A percentile compares a stretch with the other conserved stretches of the same genome.
Conservation (phyloP, 495 filamentous ascomycete genomes). For the Neurospora africana region DNA sequence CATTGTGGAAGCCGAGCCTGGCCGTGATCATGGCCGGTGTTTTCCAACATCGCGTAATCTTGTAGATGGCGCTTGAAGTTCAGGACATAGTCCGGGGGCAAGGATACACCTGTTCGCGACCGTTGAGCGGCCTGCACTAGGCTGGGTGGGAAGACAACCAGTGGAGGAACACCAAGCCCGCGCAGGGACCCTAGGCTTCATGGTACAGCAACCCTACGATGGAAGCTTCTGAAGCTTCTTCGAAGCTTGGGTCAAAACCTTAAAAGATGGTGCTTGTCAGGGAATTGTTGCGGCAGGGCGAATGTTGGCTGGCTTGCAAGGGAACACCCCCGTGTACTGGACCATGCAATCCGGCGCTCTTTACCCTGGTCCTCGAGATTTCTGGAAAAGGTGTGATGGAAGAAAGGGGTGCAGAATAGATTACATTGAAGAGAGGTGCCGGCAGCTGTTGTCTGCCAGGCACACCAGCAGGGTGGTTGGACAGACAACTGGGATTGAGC, state of each 20-base stretch:
- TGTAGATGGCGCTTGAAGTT: not conserved
- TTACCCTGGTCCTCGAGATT: slow-evolving; percentile 12
- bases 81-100: not conserved
- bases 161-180: not conserved
- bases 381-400: slow-evolving; percentile 7
- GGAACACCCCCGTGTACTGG: slow-evolving; percentile 11
- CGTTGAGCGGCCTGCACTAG: not conserved
- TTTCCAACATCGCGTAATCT: not conserved
- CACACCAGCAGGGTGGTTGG: slow-evolving; percentile 10
- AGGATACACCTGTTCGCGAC: not conserved
- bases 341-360: slow-evolving; percentile 7
- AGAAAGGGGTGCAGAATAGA: slow-evolving; percentile 4
- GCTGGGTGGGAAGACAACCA: not conserved
- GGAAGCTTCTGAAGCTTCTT: not conserved
- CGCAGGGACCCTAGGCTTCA: not conserved
- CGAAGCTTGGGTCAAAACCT: not conserved
- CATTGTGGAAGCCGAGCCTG: not conserved
- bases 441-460: not conserved
- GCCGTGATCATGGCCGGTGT: not conserved
- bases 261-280: not conserved
- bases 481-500: slow-evolving; percentile 13
- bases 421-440: not conserved
- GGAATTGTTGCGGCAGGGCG: not conserved
- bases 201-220: not conserved
- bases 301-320: not conserved